Conservation (phyloP, 2,329 filamentous ascomycete genomes). For the Paraconiothyrium sp. region DNA sequence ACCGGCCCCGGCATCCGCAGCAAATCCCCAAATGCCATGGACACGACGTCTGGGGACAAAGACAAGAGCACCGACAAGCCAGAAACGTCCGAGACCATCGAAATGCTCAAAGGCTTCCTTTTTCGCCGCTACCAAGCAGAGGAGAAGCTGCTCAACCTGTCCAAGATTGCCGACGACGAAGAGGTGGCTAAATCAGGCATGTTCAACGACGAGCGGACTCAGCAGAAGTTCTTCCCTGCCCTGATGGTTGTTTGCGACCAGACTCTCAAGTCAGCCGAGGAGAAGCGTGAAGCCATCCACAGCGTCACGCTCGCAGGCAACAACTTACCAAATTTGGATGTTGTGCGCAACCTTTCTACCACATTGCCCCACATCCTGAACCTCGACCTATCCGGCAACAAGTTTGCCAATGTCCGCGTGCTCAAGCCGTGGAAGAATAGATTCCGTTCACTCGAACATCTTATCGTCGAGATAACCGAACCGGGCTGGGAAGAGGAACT, state of each 20-base stretch:
- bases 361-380: constrained; percentile 88
- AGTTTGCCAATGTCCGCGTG: constrained; percentile 72
- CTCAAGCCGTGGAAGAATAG: constrained; percentile 81
- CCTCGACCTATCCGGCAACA: constrained; percentile 87
- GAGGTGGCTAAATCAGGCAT: constrained; percentile 78
- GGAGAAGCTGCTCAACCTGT: constrained; percentile 82
- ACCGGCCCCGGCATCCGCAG: constrained; percentile 27
- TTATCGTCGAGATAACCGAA: constrained; percentile 68
- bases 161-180: constrained; percentile 76
- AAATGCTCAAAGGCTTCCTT: constrained; percentile 76
- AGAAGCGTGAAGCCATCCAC: constrained; percentile 79
- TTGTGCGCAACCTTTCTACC: constrained; percentile 77
- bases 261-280: constrained; percentile 75
- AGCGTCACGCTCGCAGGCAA: constrained; percentile 87
- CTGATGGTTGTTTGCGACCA: constrained; percentile 87
- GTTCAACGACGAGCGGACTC: constrained; percentile 74
- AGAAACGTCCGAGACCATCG: constrained; percentile 53
- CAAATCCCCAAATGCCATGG: constrained; percentile 21
- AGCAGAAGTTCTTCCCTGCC: constrained; percentile 89
- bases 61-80: neutral
- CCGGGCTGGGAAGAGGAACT: constrained; percentile 71
- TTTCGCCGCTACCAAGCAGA: constrained; percentile 75
- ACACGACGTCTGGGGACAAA: constrained; percentile 10
- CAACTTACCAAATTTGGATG: constrained; percentile 74
- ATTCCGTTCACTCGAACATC: constrained; percentile 80